These are phyloP conservation scores for Ambrosia artemisiifolia DNA, from an alignment of 129 eudicot genomes.

Conservation along the genomic window DNA sequence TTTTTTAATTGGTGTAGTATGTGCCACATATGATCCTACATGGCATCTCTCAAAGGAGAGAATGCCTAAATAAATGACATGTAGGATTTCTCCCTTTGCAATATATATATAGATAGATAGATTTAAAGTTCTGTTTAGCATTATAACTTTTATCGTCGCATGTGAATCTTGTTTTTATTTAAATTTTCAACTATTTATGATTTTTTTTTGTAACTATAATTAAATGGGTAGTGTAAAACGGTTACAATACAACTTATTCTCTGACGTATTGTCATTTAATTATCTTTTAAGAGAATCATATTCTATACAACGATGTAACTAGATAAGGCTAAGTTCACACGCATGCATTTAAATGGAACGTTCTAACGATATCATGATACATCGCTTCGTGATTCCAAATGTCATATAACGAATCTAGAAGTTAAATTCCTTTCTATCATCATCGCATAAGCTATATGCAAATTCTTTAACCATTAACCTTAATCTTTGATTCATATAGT, in stretches of 20 bases:
- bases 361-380: slow-evolving; percentile 6
- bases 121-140: too few species aligned
- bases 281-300: background rate
- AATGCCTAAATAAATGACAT: too few species aligned
- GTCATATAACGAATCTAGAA: slow-evolving; percentile 11
- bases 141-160: too few species aligned
- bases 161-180: too few species aligned
- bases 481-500: background rate
- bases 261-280: background rate
- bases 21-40: too few species aligned
- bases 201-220: background rate
- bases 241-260: background rate
- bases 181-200: too few species aligned
- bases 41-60: too few species aligned
- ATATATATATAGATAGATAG: too few species aligned
- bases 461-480: background rate
- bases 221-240: background rate
- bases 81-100: too few species aligned
- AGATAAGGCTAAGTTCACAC: background rate
- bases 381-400: background rate
- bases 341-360: background rate
- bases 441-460: background rate
- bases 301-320: background rate
- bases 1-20: too few species aligned
- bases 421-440: slow-evolving; percentile 14